These are phyloP conservation scores for Eimeria acervulina DNA, from an alignment of 169 alveolate genomes.

Conservation along the genomic window DNA sequence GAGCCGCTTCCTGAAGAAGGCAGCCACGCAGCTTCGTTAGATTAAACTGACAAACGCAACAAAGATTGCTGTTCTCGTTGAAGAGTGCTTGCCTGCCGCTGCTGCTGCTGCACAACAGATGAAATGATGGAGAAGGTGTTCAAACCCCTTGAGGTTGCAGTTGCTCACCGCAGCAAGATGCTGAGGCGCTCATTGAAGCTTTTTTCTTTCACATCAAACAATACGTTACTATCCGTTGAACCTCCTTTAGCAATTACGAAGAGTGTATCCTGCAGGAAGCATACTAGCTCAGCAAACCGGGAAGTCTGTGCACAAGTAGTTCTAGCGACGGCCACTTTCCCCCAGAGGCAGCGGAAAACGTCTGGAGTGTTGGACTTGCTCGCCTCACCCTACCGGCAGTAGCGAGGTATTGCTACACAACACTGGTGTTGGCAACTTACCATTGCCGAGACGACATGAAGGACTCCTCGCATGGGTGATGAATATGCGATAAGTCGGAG, in stretches of 20 bases:
- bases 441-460: slow-evolving; percentile 80
- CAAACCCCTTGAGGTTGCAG: not conserved
- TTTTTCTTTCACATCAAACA: slow-evolving; percentile 77
- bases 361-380: not conserved
- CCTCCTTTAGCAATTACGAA: slow-evolving; percentile 75
- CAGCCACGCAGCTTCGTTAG: not conserved
- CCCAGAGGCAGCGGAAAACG: not conserved
- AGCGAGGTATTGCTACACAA: not conserved
- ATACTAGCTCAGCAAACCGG: not conserved
- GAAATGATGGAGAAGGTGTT: too few relatives aligned
- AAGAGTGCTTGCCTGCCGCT: not conserved
- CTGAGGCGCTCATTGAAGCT: slow-evolving; percentile 77
- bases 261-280: slow-evolving; percentile 72
- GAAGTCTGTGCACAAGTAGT: not conserved
- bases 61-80: not conserved
- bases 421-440: slow-evolving; percentile 22
- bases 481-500: slow-evolving; percentile 78
- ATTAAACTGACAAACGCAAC: not conserved
- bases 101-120: not conserved
- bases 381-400: not conserved
- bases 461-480: slow-evolving; percentile 57
- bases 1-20: slow-evolving; percentile 80
- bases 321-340: not conserved
- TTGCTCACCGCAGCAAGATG: slow-evolving; percentile 74
- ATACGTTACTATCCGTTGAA: slow-evolving; percentile 9